Evolutionary conservation across 179 eudicot species (phyloP).

Genomic region (Spinacia oleracea): DNA sequence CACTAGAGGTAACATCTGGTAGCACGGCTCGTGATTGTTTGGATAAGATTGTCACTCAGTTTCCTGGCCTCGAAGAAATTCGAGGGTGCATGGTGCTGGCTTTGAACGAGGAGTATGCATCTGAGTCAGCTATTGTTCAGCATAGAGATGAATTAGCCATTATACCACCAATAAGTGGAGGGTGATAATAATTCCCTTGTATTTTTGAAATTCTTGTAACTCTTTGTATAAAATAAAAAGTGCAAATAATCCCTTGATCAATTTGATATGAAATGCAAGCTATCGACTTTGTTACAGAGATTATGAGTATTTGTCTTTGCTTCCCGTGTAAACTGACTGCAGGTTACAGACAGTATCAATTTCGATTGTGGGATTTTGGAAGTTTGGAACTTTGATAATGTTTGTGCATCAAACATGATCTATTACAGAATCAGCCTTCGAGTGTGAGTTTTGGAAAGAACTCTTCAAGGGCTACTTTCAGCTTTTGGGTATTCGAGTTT

Average conservation of each 20-base stretch:
- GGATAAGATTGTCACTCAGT: constrained; percentile 49
- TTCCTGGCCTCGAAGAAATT: constrained; percentile 73
- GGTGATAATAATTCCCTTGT: constrained; percentile 39
- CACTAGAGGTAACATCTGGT: constrained; percentile 62
- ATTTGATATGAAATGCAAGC: not conserved
- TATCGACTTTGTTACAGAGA: not conserved
- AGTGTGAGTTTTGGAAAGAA: not conserved
- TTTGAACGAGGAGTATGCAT: constrained; percentile 83
- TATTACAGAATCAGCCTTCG: not conserved
- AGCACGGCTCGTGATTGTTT: constrained; percentile 77
- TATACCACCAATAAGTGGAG: constrained; percentile 97
- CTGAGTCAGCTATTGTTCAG: constrained; percentile 58
- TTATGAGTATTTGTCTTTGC: not conserved
- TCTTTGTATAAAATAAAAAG: constrained; percentile 1
- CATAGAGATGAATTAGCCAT: constrained; percentile 85
- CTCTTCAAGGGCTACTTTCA: not conserved
- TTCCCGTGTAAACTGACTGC: not conserved
- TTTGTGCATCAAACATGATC: not conserved
- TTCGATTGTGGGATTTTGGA: not conserved
- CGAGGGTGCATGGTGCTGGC: constrained; percentile 83
- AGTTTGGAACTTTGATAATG: no score
- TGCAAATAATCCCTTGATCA: not conserved
- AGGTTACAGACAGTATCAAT: no score
- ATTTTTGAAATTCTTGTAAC: no score
- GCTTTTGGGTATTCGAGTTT: no score